Evolutionary conservation across 495 filamentous ascomycete genomes (phyloP).

Genomic region (Penicillium cataractarum): DNA sequence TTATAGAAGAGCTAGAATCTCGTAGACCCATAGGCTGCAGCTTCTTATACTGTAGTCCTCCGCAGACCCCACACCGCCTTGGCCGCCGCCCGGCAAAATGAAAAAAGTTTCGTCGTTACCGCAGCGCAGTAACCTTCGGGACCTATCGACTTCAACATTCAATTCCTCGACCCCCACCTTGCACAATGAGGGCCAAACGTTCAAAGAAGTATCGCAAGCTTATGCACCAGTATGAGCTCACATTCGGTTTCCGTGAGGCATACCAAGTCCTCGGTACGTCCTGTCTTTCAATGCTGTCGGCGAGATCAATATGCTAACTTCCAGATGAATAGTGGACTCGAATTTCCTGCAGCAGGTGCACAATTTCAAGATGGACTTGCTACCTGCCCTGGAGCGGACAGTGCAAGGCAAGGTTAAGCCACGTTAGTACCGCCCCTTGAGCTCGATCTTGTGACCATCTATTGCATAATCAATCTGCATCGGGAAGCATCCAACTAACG

Average conservation of each 20-base stretch:
- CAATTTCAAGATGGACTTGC: constrained; percentile 78
- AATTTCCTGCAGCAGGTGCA: constrained; percentile 75
- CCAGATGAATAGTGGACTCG: constrained; percentile 63
- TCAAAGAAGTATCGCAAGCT: constrained; percentile 95
- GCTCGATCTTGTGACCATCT: constrained; percentile 3
- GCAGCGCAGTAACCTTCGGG: constrained; percentile 17
- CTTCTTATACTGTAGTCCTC: neutral
- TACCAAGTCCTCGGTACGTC: constrained; percentile 84
- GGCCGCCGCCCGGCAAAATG: constrained; percentile 47
- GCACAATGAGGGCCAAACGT: constrained; percentile 84
- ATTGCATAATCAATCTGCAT: neutral
- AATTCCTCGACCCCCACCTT: constrained; percentile 21
- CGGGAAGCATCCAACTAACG: constrained; percentile 12
- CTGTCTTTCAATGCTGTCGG: neutral
- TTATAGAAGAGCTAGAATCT: neutral
- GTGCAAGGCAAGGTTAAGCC: constrained; percentile 85
- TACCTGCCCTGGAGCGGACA: constrained; percentile 70
- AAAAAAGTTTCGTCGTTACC: constrained; percentile 44
- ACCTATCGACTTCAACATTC: constrained; percentile 18
- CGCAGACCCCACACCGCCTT: constrained; percentile 16
- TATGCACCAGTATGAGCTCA: constrained; percentile 86
- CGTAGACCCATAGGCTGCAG: neutral
- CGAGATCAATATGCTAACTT: constrained; percentile 15
- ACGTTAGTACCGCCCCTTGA: constrained; percentile 50
- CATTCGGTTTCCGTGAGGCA: constrained; percentile 85